Evolutionary conservation across 352 stramenopile genomes (phyloP).

Genomic region (Phytophthora citrophthora): DNA sequence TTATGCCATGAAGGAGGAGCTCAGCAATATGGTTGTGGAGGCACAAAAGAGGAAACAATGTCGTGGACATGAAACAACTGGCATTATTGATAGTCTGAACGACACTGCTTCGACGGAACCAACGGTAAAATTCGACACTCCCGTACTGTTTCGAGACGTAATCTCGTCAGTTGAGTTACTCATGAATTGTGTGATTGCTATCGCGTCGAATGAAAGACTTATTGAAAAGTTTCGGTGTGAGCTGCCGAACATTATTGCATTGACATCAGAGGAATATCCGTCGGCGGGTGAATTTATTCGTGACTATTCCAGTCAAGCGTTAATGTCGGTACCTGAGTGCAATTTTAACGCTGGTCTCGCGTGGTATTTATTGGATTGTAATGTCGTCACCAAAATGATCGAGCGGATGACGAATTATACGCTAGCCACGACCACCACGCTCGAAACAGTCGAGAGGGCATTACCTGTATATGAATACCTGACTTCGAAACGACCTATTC

Average conservation of each 20-base stretch:
- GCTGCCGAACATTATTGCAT: constrained; percentile 64
- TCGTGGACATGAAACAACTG: background rate
- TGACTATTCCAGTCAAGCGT: constrained; percentile 49
- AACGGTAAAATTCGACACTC: too few species aligned
- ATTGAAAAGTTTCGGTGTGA: constrained; percentile 79
- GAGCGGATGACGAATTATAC: constrained; percentile 48
- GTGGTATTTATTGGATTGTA: constrained; percentile 82
- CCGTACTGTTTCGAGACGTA: constrained; percentile 23
- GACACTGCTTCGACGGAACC: background rate
- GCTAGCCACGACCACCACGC: constrained; percentile 38
- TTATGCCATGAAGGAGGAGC: constrained; percentile 53
- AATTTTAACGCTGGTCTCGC: constrained; percentile 77
- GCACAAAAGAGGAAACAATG: background rate
- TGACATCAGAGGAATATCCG: constrained; percentile 74
- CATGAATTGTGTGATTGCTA: constrained; percentile 67
- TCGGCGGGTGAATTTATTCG: constrained; percentile 48
- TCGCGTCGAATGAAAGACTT: constrained; percentile 52
- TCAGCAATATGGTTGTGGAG: constrained; percentile 30
- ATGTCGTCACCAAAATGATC: constrained; percentile 53
- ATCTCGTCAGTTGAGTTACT: constrained; percentile 53
- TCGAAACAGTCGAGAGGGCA: constrained; percentile 39
- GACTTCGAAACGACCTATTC: background rate
- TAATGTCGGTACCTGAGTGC: constrained; percentile 53
- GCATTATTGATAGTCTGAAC: background rate
- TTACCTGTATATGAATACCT: constrained; percentile 25